Evolutionary conservation across 2,329 filamentous ascomycete genomes (phyloP).

Genomic region (Hortaea sp.): DNA sequence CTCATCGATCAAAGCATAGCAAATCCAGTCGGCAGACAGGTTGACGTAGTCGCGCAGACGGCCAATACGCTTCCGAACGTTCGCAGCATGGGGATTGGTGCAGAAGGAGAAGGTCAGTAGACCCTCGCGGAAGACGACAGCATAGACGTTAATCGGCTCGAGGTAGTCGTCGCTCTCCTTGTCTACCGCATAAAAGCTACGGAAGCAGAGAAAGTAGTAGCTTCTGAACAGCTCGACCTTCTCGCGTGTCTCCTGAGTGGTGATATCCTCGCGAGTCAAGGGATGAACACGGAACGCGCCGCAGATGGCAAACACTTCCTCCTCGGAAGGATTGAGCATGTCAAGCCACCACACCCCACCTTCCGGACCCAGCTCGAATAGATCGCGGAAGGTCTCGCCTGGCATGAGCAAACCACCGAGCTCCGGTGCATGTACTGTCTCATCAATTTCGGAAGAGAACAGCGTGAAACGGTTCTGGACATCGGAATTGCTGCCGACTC

Average conservation of each 20-base stretch:
- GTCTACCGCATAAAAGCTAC: constrained; percentile 79
- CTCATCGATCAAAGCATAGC: constrained; percentile 95
- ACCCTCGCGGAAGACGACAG: constrained; percentile 91
- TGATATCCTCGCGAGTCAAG: constrained; percentile 91
- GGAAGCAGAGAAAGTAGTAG: constrained; percentile 97
- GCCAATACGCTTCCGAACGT: constrained; percentile 84
- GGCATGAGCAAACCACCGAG: constrained; percentile 81
- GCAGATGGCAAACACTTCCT: constrained; percentile 79
- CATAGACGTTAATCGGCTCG: constrained; percentile 92
- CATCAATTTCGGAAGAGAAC: constrained; percentile 91
- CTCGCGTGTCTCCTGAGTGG: constrained; percentile 88
- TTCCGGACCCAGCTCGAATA: constrained; percentile 62
- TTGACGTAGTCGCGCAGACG: constrained; percentile 91
- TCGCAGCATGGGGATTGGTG: constrained; percentile 74
- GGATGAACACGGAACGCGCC: constrained; percentile 94
- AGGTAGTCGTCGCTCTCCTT: constrained; percentile 72
- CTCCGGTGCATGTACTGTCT: constrained; percentile 82
- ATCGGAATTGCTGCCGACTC: constrained; percentile 14
- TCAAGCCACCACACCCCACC: constrained; percentile 99
- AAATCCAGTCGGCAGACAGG: constrained; percentile 95
- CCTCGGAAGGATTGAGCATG: constrained; percentile 78
- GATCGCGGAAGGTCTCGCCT: constrained; percentile 77
- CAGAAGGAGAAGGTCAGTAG: constrained; percentile 91
- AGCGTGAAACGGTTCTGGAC: constrained; percentile 78
- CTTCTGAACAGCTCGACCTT: constrained; percentile 97